These are phyloP conservation scores for Kodamaea laetipori DNA, from an alignment of 805 yeast genomes.

Conservation along the genomic window DNA sequence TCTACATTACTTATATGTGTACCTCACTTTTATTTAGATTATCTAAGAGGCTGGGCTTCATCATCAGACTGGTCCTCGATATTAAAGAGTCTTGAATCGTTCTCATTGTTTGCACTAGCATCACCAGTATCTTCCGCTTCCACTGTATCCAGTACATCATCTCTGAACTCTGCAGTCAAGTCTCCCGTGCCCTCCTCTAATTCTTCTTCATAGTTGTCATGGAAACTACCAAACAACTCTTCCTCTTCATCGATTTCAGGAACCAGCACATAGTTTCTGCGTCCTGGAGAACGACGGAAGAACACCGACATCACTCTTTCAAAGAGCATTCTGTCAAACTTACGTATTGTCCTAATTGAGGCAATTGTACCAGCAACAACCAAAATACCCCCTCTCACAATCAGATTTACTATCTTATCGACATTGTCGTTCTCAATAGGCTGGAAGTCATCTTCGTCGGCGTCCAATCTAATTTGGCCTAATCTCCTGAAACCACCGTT, in stretches of 20 bases:
- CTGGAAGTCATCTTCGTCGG: slow-evolving; percentile 57
- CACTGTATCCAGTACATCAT: slow-evolving; percentile 18
- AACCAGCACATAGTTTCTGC: slow-evolving; percentile 43
- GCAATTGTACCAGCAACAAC: slow-evolving; percentile 45
- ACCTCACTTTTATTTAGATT: too few species aligned
- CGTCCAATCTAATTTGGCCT: slow-evolving; percentile 86
- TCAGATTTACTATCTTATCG: slow-evolving; percentile 58
- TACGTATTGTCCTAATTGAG: slow-evolving; percentile 33
- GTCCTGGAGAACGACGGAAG: slow-evolving; percentile 42
- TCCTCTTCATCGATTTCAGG: slow-evolving; percentile 43
- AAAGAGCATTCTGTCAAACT: slow-evolving; percentile 35
- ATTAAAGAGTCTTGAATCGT: slow-evolving; percentile 30
- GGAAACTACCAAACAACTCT: slow-evolving; percentile 43
- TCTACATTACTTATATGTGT: too few species aligned
- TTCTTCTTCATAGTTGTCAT: slow-evolving; percentile 44
- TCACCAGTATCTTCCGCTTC: slow-evolving; percentile 17
- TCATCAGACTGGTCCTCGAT: slow-evolving; percentile 28
- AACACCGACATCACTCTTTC: slow-evolving; percentile 32
- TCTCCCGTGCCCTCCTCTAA: slow-evolving; percentile 30
- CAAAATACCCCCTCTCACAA: slow-evolving; percentile 60
- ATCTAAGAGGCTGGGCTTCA: slow-evolving; percentile 5
- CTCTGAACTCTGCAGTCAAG: slow-evolving; percentile 20
- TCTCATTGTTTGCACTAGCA: slow-evolving; percentile 16
- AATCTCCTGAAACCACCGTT: slow-evolving; percentile 75
- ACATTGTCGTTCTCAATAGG: slow-evolving; percentile 63